phyloP scores from a whole-genome alignment of 2,329 filamentous ascomycete genomes.

The Aphanoascus verrucosus region DNA sequence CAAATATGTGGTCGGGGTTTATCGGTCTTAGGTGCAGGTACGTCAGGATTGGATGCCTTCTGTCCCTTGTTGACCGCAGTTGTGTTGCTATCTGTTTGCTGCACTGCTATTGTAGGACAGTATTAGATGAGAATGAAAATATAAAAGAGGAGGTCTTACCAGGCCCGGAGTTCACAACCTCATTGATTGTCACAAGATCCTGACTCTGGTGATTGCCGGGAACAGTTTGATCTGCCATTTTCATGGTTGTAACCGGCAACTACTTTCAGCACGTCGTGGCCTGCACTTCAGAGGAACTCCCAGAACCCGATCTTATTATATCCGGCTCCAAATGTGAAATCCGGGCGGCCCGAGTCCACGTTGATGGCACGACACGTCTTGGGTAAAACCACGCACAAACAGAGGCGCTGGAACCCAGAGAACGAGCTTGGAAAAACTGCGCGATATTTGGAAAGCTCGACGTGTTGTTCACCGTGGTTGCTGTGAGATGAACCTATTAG shows the following conservation, averaged over 20 bases:
- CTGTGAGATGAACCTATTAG: too few species aligned
- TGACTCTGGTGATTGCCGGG: slow-evolving; percentile 28
- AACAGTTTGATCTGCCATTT: slow-evolving; percentile 31
- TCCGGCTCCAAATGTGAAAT: not conserved
- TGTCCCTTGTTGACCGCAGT: not conserved
- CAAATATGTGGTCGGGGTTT: slow-evolving; percentile 95
- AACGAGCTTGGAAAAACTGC: too few species aligned
- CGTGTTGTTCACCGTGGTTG: too few species aligned
- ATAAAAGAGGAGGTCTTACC: slow-evolving; percentile 25
- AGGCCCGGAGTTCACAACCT: slow-evolving; percentile 29
- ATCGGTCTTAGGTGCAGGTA: slow-evolving; percentile 66
- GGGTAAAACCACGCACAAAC: not conserved
- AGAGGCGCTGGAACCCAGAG: not conserved
- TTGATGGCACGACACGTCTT: not conserved
- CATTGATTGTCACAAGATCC: slow-evolving; percentile 34
- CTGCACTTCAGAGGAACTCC: not conserved
- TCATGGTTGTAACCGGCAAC: not conserved
- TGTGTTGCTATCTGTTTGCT: slow-evolving; percentile 10
- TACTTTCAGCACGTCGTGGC: not conserved
- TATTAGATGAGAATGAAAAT: slow-evolving; percentile 11
- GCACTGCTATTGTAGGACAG: slow-evolving; percentile 12
- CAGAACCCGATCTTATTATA: not conserved
- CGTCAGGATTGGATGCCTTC: slow-evolving; percentile 12
- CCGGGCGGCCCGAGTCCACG: not conserved
- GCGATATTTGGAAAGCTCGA: too few species aligned